A percentile compares a stretch with the other conserved stretches of the same genome.
Evolutionary conservation across 2,329 filamentous ascomycete species (phyloP).

Genomic region (Xylaria sp.): DNA sequence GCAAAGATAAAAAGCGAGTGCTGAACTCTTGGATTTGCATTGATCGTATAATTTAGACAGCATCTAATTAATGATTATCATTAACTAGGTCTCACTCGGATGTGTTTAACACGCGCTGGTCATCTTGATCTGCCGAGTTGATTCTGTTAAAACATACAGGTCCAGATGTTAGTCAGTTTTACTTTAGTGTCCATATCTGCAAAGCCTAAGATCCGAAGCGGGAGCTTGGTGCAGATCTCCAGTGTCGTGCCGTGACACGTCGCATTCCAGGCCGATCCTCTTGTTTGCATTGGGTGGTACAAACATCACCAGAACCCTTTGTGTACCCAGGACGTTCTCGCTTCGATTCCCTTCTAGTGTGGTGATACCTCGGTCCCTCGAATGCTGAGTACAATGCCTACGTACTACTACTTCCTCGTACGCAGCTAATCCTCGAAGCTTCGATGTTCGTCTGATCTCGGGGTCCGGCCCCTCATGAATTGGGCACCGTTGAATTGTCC

Average conservation of each 20-base stretch:
- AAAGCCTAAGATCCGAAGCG: constrained; percentile 17
- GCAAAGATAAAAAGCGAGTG: background rate
- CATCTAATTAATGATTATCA: background rate
- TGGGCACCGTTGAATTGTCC: constrained; percentile 9
- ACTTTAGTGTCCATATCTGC: background rate
- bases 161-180: constrained; percentile 2
- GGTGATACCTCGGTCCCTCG: constrained; percentile 8
- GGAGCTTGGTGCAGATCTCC: constrained; percentile 28
- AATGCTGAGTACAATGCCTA: background rate
- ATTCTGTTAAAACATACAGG: background rate
- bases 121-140: constrained; percentile 1
- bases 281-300: constrained; percentile 13
- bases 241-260: constrained; percentile 29
- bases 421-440: constrained; percentile 6
- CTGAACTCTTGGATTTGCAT: background rate
- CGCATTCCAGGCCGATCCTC: constrained; percentile 24
- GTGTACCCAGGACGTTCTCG: background rate
- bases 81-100: background rate
- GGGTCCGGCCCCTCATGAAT: background rate
- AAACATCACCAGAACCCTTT: background rate
- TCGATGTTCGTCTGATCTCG: constrained; percentile 2
- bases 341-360: constrained; percentile 12
- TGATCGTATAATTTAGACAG: background rate
- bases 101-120: background rate
- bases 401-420: constrained; percentile 2